phyloP scores from a whole-genome alignment of 164 flowering plant genomes.

The Malania oleifera region DNA sequence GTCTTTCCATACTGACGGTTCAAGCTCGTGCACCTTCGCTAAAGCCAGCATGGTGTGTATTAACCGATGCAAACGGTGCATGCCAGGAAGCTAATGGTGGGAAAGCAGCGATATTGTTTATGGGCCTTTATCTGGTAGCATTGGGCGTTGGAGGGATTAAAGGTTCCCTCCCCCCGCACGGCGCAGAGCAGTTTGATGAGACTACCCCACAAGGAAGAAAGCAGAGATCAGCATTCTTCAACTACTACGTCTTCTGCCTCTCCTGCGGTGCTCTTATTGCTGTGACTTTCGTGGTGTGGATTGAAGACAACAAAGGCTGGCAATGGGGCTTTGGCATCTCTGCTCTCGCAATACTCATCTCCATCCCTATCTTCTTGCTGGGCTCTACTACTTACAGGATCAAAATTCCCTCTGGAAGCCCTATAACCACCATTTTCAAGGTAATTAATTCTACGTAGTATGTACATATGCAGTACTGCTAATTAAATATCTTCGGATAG shows the following conservation, averaged over 20 bases:
- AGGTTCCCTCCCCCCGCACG: constrained; percentile 74
- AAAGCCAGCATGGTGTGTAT: constrained; percentile 38
- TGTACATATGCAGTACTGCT: too few relatives aligned
- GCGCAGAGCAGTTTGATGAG: constrained; percentile 84
- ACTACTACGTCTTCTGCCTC: constrained; percentile 70
- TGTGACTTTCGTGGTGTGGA: constrained; percentile 83
- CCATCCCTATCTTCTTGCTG: constrained; percentile 53
- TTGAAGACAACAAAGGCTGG: constrained; percentile 91
- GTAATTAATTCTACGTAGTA: constrained; percentile 19
- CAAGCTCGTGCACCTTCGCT: constrained; percentile 61
- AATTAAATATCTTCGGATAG: background rate
- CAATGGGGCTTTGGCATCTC: constrained; percentile 76
- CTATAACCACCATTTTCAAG: constrained; percentile 74
- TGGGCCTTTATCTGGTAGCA: constrained; percentile 71
- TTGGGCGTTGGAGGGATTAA: constrained; percentile 88
- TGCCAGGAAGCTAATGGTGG: constrained; percentile 37
- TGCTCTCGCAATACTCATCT: constrained; percentile 44
- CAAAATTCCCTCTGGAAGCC: constrained; percentile 76
- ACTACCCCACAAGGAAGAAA: constrained; percentile 46
- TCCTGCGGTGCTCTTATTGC: constrained; percentile 70
- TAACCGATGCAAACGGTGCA: constrained; percentile 3
- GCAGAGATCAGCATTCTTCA: constrained; percentile 74
- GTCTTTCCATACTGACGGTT: constrained; percentile 56
- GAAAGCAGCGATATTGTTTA: constrained; percentile 46
- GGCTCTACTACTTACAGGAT: constrained; percentile 64